These are phyloP conservation scores for Leishmania turanica DNA, from an alignment of 208 protist species.

Conservation along the genomic window DNA sequence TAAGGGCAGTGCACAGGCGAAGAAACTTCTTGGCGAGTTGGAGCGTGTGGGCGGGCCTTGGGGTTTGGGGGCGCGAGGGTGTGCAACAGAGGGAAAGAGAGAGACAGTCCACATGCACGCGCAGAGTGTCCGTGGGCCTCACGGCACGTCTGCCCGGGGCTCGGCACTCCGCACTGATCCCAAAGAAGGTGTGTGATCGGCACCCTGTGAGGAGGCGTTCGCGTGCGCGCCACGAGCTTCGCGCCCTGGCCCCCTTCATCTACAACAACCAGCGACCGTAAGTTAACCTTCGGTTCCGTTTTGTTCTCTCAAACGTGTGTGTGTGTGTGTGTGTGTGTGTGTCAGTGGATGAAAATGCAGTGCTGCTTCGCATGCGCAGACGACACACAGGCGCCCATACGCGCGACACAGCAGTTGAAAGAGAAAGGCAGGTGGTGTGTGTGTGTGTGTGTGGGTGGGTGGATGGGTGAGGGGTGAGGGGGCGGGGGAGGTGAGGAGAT, in stretches of 20 bases:
- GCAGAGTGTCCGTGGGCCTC: too few relatives aligned
- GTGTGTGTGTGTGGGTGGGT: too few relatives aligned
- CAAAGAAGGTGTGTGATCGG: not conserved
- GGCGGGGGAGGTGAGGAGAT: too few relatives aligned
- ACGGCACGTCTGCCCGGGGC: too few relatives aligned
- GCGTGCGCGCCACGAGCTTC: not conserved
- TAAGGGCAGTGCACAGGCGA: not conserved
- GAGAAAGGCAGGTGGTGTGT: not conserved
- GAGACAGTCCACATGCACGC: not conserved
- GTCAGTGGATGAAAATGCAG: not conserved
- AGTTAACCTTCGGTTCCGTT: too few relatives aligned
- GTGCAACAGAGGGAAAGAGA: not conserved
- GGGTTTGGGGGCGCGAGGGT: not conserved
- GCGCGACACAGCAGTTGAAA: not conserved
- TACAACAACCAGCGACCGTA: not conserved
- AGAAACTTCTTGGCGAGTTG: not conserved
- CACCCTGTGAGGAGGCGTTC: not conserved
- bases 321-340: not conserved
- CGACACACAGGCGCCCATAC: not conserved
- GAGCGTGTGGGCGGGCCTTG: not conserved
- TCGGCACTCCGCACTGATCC: not conserved
- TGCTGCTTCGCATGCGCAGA: not conserved
- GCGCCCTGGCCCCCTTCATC: not conserved
- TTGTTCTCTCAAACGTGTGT: too few relatives aligned
- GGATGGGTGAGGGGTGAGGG: too few relatives aligned